A percentile compares a stretch with the other conserved stretches of the same genome.
Evolutionary conservation across 228 moss, liverwort and hornwort genomes (phyloP).

Genomic region (Sphagnum magellanicum): DNA sequence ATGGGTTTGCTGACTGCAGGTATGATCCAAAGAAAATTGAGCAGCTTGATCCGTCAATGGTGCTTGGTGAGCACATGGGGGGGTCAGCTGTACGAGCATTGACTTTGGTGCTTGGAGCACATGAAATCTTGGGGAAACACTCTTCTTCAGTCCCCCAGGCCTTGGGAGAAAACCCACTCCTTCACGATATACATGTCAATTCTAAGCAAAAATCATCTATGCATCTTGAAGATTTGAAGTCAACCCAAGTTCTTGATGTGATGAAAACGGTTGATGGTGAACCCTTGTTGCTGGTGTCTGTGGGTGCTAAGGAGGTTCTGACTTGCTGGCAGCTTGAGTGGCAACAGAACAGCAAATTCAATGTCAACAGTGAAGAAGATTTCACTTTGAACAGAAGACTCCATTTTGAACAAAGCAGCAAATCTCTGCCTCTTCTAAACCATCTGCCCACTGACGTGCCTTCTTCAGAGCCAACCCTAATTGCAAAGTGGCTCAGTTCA

Average conservation of each 20-base stretch:
- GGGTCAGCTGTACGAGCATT: slow-evolving; percentile 94
- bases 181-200: not conserved
- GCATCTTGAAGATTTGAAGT: too few species aligned
- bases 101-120: slow-evolving; percentile 52
- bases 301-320: slow-evolving; percentile 88
- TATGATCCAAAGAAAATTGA: slow-evolving; percentile 33
- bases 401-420: not conserved
- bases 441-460: not conserved
- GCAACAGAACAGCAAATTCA: slow-evolving; percentile 13
- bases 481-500: slow-evolving; percentile 47
- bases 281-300: slow-evolving; percentile 69
- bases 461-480: not conserved
- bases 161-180: slow-evolving; percentile 5
- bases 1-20: slow-evolving; percentile 19
- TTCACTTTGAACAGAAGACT: not conserved
- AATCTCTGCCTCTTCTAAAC: not conserved
- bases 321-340: slow-evolving; percentile 90
- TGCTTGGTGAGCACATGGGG: slow-evolving; percentile 85
- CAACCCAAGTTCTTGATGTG: too few species aligned
- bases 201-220: too few species aligned
- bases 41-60: slow-evolving; percentile 44
- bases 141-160: slow-evolving; percentile 24
- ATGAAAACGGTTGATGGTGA: slow-evolving; percentile 9
- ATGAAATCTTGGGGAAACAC: slow-evolving; percentile 19
- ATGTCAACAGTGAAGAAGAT: not conserved